These are phyloP conservation scores for Cercophora sp. DNA, from an alignment of 495 filamentous ascomycete genomes.

Conservation along the genomic window DNA sequence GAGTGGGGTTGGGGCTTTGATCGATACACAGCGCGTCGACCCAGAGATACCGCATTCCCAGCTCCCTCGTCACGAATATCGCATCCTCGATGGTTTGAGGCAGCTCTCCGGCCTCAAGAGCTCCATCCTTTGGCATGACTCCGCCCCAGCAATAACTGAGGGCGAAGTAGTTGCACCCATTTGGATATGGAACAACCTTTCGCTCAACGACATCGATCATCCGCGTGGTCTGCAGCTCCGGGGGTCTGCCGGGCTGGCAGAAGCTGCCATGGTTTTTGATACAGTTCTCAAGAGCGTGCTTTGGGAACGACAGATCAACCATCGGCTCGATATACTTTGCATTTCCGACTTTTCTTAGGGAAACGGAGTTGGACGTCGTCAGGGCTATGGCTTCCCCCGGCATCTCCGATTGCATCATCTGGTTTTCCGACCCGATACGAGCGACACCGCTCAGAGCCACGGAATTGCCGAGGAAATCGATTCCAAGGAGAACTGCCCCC, in stretches of 20 bases:
- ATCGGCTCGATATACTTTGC: neutral
- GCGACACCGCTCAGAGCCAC: neutral
- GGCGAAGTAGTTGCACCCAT: slow-evolving; percentile 15
- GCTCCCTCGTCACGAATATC: slow-evolving; percentile 13
- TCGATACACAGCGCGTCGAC: slow-evolving; percentile 24
- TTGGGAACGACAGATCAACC: neutral
- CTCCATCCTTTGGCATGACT: slow-evolving; percentile 10
- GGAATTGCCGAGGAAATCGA: neutral
- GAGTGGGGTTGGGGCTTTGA: slow-evolving; percentile 14
- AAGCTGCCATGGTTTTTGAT: neutral
- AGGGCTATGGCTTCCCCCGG: slow-evolving; percentile 10
- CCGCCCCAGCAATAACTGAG: slow-evolving; percentile 23
- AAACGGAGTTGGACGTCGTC: neutral
- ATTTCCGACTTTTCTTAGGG: neutral
- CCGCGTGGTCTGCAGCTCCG: slow-evolving; percentile 3
- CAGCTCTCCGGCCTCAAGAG: slow-evolving; percentile 14
- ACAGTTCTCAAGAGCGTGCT: slow-evolving; percentile 6
- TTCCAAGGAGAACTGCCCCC: slow-evolving; percentile 1
- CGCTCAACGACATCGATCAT: slow-evolving; percentile 18
- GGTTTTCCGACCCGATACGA: neutral
- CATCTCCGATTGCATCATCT: neutral
- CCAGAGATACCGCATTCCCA: slow-evolving; percentile 21
- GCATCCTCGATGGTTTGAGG: slow-evolving; percentile 25
- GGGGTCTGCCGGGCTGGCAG: neutral
- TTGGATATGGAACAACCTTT: slow-evolving; percentile 16